Evolutionary conservation across 495 filamentous ascomycete genomes (phyloP).

Genomic region (Xylaria palmicola): DNA sequence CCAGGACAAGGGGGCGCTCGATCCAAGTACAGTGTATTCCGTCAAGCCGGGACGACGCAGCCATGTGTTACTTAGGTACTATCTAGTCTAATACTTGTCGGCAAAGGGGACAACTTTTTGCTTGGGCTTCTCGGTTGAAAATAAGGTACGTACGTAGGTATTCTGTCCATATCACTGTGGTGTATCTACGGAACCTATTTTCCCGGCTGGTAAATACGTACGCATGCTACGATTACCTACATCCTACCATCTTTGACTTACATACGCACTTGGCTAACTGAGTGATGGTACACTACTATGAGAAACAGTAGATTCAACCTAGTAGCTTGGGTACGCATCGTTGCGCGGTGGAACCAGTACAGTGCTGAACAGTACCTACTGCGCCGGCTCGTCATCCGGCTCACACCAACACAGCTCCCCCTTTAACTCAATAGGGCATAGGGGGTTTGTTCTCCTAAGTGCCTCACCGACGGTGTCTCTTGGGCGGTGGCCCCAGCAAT

Average conservation of each 20-base stretch:
- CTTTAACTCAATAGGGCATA: conserved; percentile 1
- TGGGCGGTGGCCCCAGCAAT: background rate
- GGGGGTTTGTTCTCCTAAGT: background rate
- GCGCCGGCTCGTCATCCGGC: conserved; percentile 6
- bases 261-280: too few relatives aligned
- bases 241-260: too few relatives aligned
- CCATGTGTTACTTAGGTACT: too few relatives aligned
- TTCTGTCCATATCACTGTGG: too few relatives aligned
- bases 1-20: background rate
- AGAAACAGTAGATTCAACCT: too few relatives aligned
- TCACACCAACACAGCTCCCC: background rate
- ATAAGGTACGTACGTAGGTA: too few relatives aligned
- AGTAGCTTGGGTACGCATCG: background rate
- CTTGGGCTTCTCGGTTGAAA: background rate
- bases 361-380: background rate
- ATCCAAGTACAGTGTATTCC: background rate
- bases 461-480: background rate
- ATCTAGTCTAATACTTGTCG: too few relatives aligned
- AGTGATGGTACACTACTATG: too few relatives aligned
- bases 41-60: conserved; percentile 1
- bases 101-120: background rate
- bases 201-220: too few relatives aligned
- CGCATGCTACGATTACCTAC: too few relatives aligned
- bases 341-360: background rate
- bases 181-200: too few relatives aligned